Percentiles rank a stretch among this genome's conserved stretches.
phyloP scores from a whole-genome alignment of 2,329 filamentous ascomycete species.

The Zasmidium citrigriseum region DNA sequence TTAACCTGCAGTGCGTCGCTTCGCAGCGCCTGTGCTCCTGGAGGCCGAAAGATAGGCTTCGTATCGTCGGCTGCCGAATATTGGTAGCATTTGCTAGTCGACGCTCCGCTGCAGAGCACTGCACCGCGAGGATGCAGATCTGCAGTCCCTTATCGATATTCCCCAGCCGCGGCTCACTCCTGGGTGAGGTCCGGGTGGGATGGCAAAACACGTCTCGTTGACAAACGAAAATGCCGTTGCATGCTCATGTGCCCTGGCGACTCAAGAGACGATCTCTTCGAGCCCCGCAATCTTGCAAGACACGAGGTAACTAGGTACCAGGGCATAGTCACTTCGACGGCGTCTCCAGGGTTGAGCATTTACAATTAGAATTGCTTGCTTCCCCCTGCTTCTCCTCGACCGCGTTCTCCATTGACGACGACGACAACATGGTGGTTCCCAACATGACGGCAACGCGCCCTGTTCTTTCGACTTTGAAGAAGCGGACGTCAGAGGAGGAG shows the following conservation, averaged over 20 bases:
- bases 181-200: background rate
- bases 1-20: background rate
- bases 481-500: conserved; percentile 6
- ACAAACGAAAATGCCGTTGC: background rate
- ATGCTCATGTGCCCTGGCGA: background rate
- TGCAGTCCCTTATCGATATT: background rate
- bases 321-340: background rate
- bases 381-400: background rate
- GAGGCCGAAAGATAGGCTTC: background rate
- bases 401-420: background rate
- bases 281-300: background rate
- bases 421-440: conserved; percentile 1
- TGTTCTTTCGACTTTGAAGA: background rate
- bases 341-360: background rate
- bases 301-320: background rate
- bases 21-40: background rate
- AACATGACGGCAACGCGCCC: background rate
- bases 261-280: background rate
- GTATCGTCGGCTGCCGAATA: background rate
- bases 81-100: background rate
- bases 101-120: background rate
- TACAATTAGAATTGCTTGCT: background rate
- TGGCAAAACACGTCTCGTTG: background rate
- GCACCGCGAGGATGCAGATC: background rate
- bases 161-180: background rate